phyloP scores from a whole-genome alignment of 2,329 filamentous ascomycete species.

The Calonectria ilicicola region DNA sequence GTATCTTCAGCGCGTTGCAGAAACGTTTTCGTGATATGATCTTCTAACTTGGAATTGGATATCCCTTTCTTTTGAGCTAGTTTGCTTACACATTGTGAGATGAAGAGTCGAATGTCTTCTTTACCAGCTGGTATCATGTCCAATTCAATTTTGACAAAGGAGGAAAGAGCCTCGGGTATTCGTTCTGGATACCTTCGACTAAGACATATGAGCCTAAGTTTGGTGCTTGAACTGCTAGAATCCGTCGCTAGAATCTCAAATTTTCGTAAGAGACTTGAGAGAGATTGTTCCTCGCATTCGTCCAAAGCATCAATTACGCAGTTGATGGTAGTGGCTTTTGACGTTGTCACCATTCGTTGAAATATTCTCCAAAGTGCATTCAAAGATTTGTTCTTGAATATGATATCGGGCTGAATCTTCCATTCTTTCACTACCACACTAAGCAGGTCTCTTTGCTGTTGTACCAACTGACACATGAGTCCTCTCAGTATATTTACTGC shows the following conservation, averaged over 20 bases:
- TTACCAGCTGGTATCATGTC: neutral
- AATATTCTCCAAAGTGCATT: neutral
- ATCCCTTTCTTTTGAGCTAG: neutral
- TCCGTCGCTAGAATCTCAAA: neutral
- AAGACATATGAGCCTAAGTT: neutral
- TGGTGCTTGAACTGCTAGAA: neutral
- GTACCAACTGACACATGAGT: neutral
- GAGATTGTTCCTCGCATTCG: neutral
- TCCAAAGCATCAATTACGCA: neutral
- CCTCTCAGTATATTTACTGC: constrained; percentile 13
- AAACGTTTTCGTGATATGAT: neutral
- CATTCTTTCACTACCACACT: neutral
- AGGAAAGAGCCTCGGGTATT: neutral
- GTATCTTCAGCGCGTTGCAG: constrained; percentile 9
- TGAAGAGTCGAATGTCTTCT: constrained; percentile 2
- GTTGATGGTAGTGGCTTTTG: neutral
- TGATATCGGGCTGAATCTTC: fast-evolving
- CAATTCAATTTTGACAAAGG: neutral
- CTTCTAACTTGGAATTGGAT: fast-evolving
- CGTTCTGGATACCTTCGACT: constrained; percentile 15
- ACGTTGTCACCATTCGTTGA: neutral
- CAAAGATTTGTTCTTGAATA: neutral
- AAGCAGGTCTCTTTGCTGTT: fast-evolving
- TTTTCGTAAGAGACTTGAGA: neutral
- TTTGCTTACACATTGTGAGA: neutral